Evolutionary conservation across 768 basidiomycete species (phyloP).

Genomic region (Artomyces pyxidatus): DNA sequence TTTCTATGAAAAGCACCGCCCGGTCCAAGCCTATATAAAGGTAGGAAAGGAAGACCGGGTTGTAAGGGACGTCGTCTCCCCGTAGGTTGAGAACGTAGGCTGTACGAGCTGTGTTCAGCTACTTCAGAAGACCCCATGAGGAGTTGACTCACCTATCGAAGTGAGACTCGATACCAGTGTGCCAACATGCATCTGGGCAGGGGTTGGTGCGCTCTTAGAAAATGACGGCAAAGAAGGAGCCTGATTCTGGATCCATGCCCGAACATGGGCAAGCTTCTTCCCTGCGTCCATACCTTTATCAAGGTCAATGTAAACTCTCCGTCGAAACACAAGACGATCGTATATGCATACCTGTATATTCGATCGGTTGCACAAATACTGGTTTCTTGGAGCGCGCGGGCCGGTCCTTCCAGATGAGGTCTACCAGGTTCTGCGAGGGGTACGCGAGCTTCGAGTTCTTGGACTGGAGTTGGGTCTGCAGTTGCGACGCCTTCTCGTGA

Average conservation of each 20-base stretch:
- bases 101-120: too few relatives aligned
- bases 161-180: conserved; percentile 64
- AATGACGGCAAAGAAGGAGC: conserved; percentile 53
- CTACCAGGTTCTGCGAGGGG: conserved; percentile 78
- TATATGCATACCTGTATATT: conserved; percentile 49
- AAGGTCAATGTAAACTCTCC: neutral
- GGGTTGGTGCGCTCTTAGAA: conserved; percentile 51
- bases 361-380: conserved; percentile 59
- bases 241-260: conserved; percentile 60
- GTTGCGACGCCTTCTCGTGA: conserved; percentile 54
- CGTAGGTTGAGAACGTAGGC: conserved; percentile 88
- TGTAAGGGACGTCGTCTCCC: conserved; percentile 84
- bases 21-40: conserved; percentile 58
- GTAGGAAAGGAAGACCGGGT: conserved; percentile 88
- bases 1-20: conserved; percentile 74
- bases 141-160: conserved; percentile 53
- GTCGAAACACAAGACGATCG: neutral
- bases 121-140: too few relatives aligned
- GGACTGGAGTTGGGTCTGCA: conserved; percentile 47
- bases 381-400: conserved; percentile 58
- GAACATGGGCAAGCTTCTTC: conserved; percentile 62
- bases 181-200: conserved; percentile 55
- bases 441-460: conserved; percentile 64
- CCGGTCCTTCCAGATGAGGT: conserved; percentile 74
- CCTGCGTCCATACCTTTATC: conserved; percentile 46